Evolutionary conservation across 2,329 filamentous ascomycete species (phyloP).

Genomic region (Ceratocystis smalleyi): DNA sequence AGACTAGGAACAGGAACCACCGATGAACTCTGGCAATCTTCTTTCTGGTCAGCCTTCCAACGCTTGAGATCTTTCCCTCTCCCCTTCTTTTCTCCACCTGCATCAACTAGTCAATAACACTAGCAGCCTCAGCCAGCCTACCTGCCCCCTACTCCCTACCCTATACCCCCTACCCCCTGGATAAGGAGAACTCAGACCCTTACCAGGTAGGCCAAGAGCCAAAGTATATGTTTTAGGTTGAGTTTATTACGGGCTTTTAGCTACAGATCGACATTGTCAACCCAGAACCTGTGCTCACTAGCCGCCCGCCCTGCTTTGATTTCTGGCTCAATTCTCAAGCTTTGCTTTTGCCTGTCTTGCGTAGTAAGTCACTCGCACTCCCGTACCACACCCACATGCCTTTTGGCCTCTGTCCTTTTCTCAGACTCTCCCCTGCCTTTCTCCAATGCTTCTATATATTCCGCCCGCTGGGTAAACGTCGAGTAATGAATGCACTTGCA

Average conservation of each 20-base stretch:
- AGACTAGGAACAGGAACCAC: no score
- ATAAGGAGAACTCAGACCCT: slow-evolving; percentile 5
- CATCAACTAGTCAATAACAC: not conserved
- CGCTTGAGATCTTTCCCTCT: not conserved
- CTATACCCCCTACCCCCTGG: not conserved
- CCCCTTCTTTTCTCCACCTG: not conserved
- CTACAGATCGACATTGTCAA: slow-evolving; percentile 4
- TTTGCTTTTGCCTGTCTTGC: not conserved
- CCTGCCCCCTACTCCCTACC: not conserved
- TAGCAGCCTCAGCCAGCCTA: not conserved
- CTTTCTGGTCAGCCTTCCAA: not conserved
- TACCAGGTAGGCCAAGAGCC: not conserved
- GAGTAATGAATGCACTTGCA: not conserved
- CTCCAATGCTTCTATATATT: not conserved
- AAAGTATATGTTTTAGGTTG: not conserved
- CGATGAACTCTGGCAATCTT: not conserved
- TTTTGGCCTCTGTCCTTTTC: not conserved
- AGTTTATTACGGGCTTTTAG: not conserved
- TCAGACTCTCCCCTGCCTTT: not conserved
- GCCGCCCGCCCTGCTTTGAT: not conserved
- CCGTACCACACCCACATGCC: not conserved
- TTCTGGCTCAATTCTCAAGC: not conserved
- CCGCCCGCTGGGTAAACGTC: not conserved
- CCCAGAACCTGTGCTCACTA: not conserved
- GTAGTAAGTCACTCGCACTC: not conserved